phyloP scores from a whole-genome alignment of 1,284 basidiomycete genomes.

The Cryptococcus wingfieldii region DNA sequence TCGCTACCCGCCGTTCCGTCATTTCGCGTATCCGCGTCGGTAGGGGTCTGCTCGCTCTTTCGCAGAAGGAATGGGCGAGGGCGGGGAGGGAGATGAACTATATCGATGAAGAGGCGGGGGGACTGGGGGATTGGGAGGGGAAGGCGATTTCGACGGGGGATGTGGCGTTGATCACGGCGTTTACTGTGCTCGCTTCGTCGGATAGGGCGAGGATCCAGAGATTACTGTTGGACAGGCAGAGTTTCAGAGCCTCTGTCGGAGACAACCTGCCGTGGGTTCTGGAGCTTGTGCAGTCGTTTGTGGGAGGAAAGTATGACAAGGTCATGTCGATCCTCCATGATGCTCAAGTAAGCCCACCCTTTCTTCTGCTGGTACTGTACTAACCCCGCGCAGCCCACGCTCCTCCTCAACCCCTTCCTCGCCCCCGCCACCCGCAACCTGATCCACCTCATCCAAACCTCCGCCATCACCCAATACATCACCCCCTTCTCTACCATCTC shows the following conservation, averaged over 20 bases:
- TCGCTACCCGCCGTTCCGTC: conserved; percentile 20
- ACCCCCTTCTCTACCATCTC: conserved; percentile 35
- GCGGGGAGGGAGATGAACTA: conserved; percentile 31
- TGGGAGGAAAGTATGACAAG: conserved; percentile 38
- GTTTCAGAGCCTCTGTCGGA: conserved; percentile 32
- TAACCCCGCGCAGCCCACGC: conserved; percentile 2
- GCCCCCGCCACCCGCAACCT: conserved; percentile 17
- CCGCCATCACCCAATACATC: conserved; percentile 41
- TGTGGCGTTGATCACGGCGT: conserved; percentile 29
- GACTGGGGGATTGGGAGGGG: conserved; percentile 40
- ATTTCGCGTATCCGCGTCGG: conserved; percentile 32
- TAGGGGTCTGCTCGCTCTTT: conserved; percentile 27
- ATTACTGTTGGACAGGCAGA: conserved; percentile 29
- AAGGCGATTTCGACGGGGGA: conserved; percentile 36
- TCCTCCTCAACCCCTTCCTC: conserved; percentile 23
- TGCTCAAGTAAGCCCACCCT: conserved; percentile 26
- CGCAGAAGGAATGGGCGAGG: conserved; percentile 18
- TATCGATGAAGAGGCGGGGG: conserved; percentile 34
- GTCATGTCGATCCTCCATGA: conserved; percentile 22
- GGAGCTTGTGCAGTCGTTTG: conserved; percentile 34
- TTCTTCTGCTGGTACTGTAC: not conserved
- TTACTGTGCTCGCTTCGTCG: conserved; percentile 30
- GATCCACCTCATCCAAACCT: conserved; percentile 25
- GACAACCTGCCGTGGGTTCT: conserved; percentile 35
- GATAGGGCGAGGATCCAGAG: conserved; percentile 25